Evolutionary conservation across 345 rosid genomes (phyloP).

Genomic region (Bruguiera parviflora): DNA sequence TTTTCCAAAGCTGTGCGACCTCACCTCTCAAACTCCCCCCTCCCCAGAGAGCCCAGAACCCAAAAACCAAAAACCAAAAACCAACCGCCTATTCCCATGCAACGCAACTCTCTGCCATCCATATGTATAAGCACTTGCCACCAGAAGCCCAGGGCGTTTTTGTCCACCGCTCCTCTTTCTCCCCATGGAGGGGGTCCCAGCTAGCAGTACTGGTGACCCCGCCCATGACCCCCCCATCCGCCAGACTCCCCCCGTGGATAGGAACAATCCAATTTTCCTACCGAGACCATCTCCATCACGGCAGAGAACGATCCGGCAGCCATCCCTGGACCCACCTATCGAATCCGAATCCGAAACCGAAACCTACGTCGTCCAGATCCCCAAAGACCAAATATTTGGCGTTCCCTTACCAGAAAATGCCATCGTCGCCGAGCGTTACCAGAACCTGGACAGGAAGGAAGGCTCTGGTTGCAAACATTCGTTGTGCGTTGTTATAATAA

Average conservation of each 20-base stretch:
- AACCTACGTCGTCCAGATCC: conserved; percentile 55
- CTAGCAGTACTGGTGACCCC: background rate
- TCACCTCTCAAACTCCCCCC: background rate
- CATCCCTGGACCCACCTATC: background rate
- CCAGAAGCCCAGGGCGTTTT: background rate
- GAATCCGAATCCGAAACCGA: conserved; percentile 13
- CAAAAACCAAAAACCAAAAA: background rate
- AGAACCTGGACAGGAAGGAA: conserved; percentile 20
- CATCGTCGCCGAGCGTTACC: conserved; percentile 36
- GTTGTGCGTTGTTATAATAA: conserved; percentile 20
- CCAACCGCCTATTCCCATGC: conserved; percentile 6
- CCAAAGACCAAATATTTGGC: conserved; percentile 64
- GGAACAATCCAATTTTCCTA: background rate
- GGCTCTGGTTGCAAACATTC: conserved; percentile 14
- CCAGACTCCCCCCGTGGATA: background rate
- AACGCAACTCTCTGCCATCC: background rate
- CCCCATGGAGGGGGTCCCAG: conserved; percentile 17
- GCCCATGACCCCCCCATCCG: background rate
- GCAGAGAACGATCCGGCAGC: background rate
- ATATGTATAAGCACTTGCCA: background rate
- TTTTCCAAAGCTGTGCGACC: background rate
- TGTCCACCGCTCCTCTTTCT: conserved; percentile 8
- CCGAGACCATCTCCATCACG: conserved; percentile 2
- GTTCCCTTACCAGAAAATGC: conserved; percentile 61
- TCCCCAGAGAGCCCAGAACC: background rate